Evolutionary conservation across 129 eudicot species (phyloP).

Genomic region (Erigeron canadensis): DNA sequence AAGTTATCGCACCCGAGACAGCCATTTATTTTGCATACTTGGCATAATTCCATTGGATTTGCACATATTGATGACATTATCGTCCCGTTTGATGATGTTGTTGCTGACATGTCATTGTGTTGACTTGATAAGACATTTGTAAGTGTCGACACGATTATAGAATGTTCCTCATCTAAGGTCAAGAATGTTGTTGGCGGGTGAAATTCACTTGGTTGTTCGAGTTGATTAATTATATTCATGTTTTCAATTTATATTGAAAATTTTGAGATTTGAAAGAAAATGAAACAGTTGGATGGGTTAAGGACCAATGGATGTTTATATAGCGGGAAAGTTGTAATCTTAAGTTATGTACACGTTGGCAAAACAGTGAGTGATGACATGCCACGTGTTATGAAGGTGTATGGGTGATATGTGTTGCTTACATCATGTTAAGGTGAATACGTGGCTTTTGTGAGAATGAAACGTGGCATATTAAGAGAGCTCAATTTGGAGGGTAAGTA

Average conservation of each 20-base stretch:
- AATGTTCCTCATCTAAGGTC: slow-evolving; percentile 26
- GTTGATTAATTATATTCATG: neutral
- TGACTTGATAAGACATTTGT: slow-evolving; percentile 19
- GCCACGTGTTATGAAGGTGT: slow-evolving; percentile 25
- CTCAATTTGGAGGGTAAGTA: neutral
- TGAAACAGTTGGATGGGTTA: slow-evolving; percentile 20
- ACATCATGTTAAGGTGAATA: neutral
- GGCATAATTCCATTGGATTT: slow-evolving; percentile 25
- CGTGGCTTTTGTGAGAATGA: neutral
- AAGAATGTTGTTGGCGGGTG: neutral
- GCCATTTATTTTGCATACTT: slow-evolving; percentile 16
- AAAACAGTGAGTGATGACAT: neutral
- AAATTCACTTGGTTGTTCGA: neutral
- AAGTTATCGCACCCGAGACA: slow-evolving; percentile 34
- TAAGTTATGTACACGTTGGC: slow-evolving; percentile 36
- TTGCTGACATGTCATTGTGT: neutral
- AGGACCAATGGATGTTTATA: slow-evolving; percentile 8
- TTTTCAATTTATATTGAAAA: neutral
- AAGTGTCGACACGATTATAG: slow-evolving; percentile 27
- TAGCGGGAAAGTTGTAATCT: slow-evolving; percentile 13
- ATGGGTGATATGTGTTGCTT: slow-evolving; percentile 30
- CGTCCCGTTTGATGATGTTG: neutral
- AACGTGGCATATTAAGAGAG: slow-evolving; percentile 31
- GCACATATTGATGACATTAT: slow-evolving; percentile 6
- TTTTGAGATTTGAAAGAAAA: neutral